These are phyloP conservation scores for Camillea tinctor DNA, from an alignment of 2,329 filamentous ascomycete genomes.

Conservation along the genomic window DNA sequence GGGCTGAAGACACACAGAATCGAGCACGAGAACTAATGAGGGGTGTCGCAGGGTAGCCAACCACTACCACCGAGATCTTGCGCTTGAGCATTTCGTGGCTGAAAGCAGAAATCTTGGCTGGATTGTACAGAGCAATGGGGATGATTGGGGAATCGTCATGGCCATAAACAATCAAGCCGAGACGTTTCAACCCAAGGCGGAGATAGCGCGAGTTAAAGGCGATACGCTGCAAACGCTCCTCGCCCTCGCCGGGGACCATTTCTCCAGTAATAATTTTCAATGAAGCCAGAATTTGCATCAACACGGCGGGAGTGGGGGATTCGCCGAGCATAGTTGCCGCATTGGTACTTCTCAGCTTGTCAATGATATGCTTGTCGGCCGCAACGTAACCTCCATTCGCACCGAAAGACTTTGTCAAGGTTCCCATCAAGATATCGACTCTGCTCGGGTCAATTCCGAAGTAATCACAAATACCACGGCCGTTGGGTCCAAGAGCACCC, in stretches of 20 bases:
- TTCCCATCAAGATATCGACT: conserved; percentile 97
- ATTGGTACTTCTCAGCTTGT: conserved; percentile 84
- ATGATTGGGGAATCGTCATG: conserved; percentile 98
- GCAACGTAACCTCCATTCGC: conserved; percentile 96
- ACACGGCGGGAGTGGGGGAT: conserved; percentile 79
- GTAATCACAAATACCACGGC: conserved; percentile 95
- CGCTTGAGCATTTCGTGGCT: conserved; percentile 98
- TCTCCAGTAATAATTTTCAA: conserved; percentile 89
- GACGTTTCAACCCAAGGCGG: conserved; percentile 92
- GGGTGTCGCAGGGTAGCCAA: conserved; percentile 94
- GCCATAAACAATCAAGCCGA: conserved; percentile 94
- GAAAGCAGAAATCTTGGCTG: conserved; percentile 98
- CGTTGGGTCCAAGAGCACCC: conserved; percentile 83
- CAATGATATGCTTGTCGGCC: conserved; percentile 84
- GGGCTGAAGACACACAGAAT: conserved; percentile 92
- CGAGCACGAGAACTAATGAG: conserved; percentile 91
- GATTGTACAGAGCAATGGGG: conserved; percentile 90
- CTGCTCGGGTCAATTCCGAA: conserved; percentile 86
- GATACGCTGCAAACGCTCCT: conserved; percentile 91
- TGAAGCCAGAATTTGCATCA: conserved; percentile 86
- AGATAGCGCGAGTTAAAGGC: conserved; percentile 99
- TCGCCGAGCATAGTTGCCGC: conserved; percentile 86
- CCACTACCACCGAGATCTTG: conserved; percentile 96
- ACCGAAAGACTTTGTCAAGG: conserved; percentile 95
- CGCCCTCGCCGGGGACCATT: conserved; percentile 83